Conservation (phyloP, 2,329 filamentous ascomycete species). For the Penicillium decumbens region DNA sequence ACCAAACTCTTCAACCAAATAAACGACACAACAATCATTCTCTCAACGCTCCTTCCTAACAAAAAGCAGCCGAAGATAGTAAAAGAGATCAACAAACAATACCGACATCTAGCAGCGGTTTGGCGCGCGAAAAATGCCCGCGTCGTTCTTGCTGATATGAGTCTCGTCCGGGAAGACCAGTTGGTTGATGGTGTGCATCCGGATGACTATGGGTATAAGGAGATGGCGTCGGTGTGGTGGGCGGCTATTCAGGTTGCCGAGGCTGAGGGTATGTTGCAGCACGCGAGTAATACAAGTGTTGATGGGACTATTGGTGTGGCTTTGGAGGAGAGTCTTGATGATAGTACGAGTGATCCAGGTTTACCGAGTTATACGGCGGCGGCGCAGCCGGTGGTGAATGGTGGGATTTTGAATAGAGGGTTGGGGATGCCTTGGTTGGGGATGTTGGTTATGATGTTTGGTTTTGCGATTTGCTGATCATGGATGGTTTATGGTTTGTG, state of each 20-base stretch:
- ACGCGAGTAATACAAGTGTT: not conserved
- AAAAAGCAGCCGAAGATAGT: slow-evolving; percentile 3
- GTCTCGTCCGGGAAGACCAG: slow-evolving; percentile 15
- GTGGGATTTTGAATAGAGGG: not conserved
- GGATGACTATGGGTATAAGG: slow-evolving; percentile 20
- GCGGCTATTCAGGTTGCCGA: slow-evolving; percentile 20
- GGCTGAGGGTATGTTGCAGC: slow-evolving; percentile 12
- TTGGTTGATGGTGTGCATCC: slow-evolving; percentile 25
- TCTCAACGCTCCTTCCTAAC: slow-evolving; percentile 33
- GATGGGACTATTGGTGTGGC: slow-evolving; percentile 1
- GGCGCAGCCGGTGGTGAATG: slow-evolving; percentile 1
- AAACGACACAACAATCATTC: slow-evolving; percentile 28
- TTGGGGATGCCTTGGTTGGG: not conserved
- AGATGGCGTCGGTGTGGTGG: slow-evolving; percentile 30
- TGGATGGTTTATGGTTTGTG: not conserved
- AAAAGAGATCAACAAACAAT: slow-evolving; percentile 23
- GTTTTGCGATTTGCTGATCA: not conserved
- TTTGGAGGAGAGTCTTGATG: slow-evolving; percentile 6
- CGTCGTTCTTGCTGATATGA: slow-evolving; percentile 29
- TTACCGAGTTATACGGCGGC: slow-evolving; percentile 8
- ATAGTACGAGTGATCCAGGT: slow-evolving; percentile 5
- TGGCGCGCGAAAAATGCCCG: slow-evolving; percentile 18
- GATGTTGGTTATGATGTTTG: not conserved
- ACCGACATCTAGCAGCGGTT: slow-evolving; percentile 19
- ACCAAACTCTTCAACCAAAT: slow-evolving; percentile 21